Conservation (phyloP, 2,329 filamentous ascomycete species). For the Harringtonia aguacate region DNA sequence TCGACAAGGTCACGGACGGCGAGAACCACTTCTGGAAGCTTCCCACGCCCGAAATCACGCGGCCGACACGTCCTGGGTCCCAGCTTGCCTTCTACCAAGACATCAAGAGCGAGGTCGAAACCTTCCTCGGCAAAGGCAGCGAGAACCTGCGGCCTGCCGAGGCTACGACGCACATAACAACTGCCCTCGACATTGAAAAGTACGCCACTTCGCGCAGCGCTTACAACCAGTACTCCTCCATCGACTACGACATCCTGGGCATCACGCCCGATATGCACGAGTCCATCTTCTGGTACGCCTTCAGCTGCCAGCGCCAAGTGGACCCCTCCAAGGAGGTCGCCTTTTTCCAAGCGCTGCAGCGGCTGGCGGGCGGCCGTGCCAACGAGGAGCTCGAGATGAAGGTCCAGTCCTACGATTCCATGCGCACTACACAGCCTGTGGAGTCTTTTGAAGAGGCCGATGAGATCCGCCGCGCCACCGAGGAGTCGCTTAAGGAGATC, state of each 20-base stretch:
- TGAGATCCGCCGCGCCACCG: conserved; percentile 11
- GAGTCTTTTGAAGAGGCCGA: conserved; percentile 5
- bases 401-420: conserved; percentile 10
- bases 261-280: conserved; percentile 14
- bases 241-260: conserved; percentile 15
- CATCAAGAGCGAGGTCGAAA: conserved; percentile 35
- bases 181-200: conserved; percentile 10
- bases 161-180: conserved; percentile 13
- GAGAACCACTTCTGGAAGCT: conserved; percentile 29
- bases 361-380: conserved; percentile 13
- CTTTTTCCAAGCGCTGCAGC: conserved; percentile 11
- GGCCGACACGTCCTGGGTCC: conserved; percentile 26
- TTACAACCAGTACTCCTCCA: conserved; percentile 1
- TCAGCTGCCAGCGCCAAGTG: conserved; percentile 14
- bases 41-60: conserved; percentile 23
- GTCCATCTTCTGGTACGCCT: conserved; percentile 17
- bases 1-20: conserved; percentile 28
- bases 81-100: conserved; percentile 39
- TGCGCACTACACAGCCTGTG: conserved; percentile 6
- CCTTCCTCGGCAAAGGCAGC: conserved; percentile 18
- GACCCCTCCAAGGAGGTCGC: conserved; percentile 9
- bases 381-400: conserved; percentile 12
- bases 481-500: conserved; percentile 10
- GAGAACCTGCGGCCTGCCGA: conserved; percentile 16
- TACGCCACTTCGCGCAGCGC: conserved; percentile 1